Conservation (phyloP, 176 grass and related monocot species). For the Carex kokanica region DNA sequence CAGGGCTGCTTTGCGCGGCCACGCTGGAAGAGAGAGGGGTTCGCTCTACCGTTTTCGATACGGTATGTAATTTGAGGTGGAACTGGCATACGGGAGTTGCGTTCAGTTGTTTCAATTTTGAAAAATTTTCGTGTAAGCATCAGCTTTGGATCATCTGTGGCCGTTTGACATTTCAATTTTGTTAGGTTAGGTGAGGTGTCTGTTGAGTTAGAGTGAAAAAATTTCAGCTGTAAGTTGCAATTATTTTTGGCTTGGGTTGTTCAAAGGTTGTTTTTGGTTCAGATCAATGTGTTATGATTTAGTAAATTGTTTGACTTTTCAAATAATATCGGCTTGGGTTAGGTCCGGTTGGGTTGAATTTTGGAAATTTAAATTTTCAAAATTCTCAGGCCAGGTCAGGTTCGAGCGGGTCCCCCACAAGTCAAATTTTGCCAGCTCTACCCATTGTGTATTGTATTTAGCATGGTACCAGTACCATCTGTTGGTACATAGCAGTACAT, state of each 20-base stretch:
- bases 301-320: neutral
- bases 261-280: neutral
- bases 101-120: neutral
- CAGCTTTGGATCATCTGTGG: too few relatives aligned
- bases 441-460: neutral
- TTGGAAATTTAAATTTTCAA: neutral
- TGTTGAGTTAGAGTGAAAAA: too few relatives aligned
- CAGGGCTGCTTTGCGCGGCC: constrained; percentile 59
- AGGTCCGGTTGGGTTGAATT: neutral
- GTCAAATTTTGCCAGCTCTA: neutral
- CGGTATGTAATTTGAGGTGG: constrained; percentile 36
- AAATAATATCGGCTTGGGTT: neutral
- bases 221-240: too few relatives aligned
- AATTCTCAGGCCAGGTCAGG: neutral
- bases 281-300: neutral
- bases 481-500: neutral
- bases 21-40: constrained; percentile 64
- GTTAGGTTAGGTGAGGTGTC: too few relatives aligned
- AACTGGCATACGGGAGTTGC: neutral
- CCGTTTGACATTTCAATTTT: too few relatives aligned
- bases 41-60: constrained; percentile 79
- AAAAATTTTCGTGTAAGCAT: neutral
- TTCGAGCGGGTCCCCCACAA: neutral
- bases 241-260: neutral
- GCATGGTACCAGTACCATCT: neutral